Conservation (phyloP, 1,284 basidiomycete genomes). For the Naganishia sp. region DNA sequence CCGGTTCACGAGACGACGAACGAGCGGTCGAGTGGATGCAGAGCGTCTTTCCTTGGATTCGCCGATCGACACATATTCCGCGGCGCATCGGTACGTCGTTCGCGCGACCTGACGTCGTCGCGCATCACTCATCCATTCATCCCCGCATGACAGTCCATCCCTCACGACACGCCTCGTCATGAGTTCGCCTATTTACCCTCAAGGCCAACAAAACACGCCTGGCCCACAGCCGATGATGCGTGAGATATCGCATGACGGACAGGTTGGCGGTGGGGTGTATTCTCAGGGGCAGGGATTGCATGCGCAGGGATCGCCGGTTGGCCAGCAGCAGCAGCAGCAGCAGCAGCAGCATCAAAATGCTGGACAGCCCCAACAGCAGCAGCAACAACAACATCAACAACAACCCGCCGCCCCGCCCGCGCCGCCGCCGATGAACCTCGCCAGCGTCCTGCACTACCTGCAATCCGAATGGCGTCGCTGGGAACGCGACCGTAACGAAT, state of each 20-base stretch:
- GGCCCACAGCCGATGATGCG: conserved; percentile 25
- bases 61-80: too few relatives aligned
- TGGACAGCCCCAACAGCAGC: conserved; percentile 58
- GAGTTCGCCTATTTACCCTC: conserved; percentile 9
- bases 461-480: conserved; percentile 97
- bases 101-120: too few relatives aligned
- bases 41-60: too few relatives aligned
- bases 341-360: conserved; percentile 57
- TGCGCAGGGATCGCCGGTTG: conserved; percentile 1
- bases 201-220: conserved; percentile 1
- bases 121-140: background rate
- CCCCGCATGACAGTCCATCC: background rate
- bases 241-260: conserved; percentile 23
- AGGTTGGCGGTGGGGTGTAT: conserved; percentile 7
- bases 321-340: conserved; percentile 35
- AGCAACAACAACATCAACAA: conserved; percentile 67
- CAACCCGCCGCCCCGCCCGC: conserved; percentile 64
- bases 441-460: conserved; percentile 92
- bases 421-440: conserved; percentile 75
- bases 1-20: too few relatives aligned
- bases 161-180: background rate
- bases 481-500: conserved; percentile 97
- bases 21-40: too few relatives aligned
- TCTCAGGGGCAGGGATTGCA: conserved; percentile 8
- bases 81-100: too few relatives aligned